Evolutionary conservation across 2,329 filamentous ascomycete species (phyloP).

Genomic region (Colletotrichum chlorophyti): DNA sequence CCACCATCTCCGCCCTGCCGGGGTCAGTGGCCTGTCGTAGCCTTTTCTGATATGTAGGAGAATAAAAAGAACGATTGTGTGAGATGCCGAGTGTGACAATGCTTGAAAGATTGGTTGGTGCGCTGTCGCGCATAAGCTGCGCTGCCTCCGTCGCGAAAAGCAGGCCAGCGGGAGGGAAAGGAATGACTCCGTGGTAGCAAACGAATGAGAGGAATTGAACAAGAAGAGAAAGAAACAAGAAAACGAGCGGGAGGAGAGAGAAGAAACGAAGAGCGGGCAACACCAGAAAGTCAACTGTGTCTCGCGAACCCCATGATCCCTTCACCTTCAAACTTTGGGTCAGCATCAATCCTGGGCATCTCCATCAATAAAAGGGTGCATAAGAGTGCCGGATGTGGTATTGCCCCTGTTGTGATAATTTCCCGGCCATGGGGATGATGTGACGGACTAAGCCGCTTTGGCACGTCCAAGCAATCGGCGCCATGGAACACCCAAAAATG

Average conservation of each 20-base stretch:
- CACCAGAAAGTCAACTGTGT: constrained; percentile 6
- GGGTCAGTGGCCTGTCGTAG: not conserved
- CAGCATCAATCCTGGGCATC: constrained; percentile 6
- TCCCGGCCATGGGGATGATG: constrained; percentile 22
- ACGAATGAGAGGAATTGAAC: constrained; percentile 2
- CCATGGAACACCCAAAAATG: constrained; percentile 15
- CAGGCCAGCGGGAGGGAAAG: not conserved
- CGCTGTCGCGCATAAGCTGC: constrained; percentile 2
- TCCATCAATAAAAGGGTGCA: constrained; percentile 18
- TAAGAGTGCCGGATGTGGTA: constrained; percentile 17
- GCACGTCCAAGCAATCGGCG: constrained; percentile 25
- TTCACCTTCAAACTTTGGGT: too few relatives aligned
- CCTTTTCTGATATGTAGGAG: not conserved
- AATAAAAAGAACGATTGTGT: constrained; percentile 1
- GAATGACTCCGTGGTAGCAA: constrained; percentile 4
- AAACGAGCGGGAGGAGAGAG: not conserved
- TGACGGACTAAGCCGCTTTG: constrained; percentile 28
- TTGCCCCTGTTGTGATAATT: constrained; percentile 29
- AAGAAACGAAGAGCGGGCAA: constrained; percentile 22
- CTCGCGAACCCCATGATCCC: constrained; percentile 18
- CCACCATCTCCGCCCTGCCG: constrained; percentile 9
- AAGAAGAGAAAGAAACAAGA: not conserved
- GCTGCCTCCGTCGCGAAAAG: not conserved
- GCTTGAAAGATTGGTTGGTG: not conserved
- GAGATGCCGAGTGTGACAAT: constrained; percentile 8